Conservation (phyloP, 805 yeast species). For the Danielia oregonensis region DNA sequence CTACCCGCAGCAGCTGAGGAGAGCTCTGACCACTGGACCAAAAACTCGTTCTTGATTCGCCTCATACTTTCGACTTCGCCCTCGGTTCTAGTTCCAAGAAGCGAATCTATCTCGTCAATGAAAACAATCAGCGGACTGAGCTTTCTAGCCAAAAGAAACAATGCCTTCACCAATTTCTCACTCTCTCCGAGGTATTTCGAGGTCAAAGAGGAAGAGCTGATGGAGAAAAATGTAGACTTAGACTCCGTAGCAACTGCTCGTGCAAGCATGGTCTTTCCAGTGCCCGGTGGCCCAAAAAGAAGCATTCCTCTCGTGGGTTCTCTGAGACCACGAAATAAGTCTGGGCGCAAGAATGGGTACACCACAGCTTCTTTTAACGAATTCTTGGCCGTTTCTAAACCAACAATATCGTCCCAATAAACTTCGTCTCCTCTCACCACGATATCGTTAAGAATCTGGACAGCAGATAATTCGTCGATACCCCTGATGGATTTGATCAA, state of each 20-base stretch:
- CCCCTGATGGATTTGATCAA: conserved; percentile 54
- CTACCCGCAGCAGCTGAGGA: conserved; percentile 80
- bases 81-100: conserved; percentile 70
- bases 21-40: conserved; percentile 92
- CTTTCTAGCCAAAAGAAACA: conserved; percentile 78
- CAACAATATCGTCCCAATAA: conserved; percentile 94
- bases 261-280: conserved; percentile 97
- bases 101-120: conserved; percentile 93
- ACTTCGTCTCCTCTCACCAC: conserved; percentile 88
- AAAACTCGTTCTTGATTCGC: conserved; percentile 86
- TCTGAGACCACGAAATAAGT: conserved; percentile 81
- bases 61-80: conserved; percentile 87
- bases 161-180: conserved; percentile 86
- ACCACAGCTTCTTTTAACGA: conserved; percentile 93
- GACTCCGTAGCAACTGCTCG: conserved; percentile 96
- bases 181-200: conserved; percentile 89
- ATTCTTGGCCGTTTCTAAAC: conserved; percentile 81
- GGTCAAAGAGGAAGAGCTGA: conserved; percentile 84
- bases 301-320: conserved; percentile 98
- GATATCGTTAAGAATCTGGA: conserved; percentile 82
- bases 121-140: conserved; percentile 91
- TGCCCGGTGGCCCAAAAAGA: conserved; percentile 97
- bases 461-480: conserved; percentile 74
- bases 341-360: conserved; percentile 92
- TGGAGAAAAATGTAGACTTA: conserved; percentile 85